Evolutionary conservation across 2,329 filamentous ascomycete genomes (phyloP), one percentile per base, ranked within the genome.

Genomic region (Epichloe coenophiala): DNA sequence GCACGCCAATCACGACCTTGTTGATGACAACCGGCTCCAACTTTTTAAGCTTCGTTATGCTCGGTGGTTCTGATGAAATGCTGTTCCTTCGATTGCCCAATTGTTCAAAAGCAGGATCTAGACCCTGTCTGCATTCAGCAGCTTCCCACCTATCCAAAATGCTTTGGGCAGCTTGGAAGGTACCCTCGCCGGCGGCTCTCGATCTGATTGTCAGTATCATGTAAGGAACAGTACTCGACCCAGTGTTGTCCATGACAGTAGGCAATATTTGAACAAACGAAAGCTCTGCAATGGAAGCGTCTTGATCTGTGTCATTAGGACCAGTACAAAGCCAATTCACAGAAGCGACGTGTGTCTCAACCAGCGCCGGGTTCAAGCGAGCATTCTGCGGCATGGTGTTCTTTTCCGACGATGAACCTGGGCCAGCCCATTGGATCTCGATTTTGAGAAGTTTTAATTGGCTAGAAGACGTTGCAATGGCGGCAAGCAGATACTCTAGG

Each of bases 141-240:
- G 95, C 70, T 57, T 93, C 84, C 91, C 91, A 97, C 54, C 85
- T 78, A 55, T 88, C 83, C 54, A 97, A 74, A 40, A 90, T 77
- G 57, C 83, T 95, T 57, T 85, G 80, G 0, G 79, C 71, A 35
- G 82, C 79, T 56, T 83, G 80, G 41, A 77, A 81, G 33, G 82
- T 56, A 70, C 73, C 50, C 72, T 69, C 55, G 67, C 66, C 50
- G 74, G 75, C 48, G 76, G 65, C 59, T 76, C 77, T 61, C 9
- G 84, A 85, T 53, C 88, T 88, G 33, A 90, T 76, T 1, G 84
- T 83, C 36, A 95, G 64, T 19, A 96, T 73, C 38, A 83, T 78
- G 0, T 82, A 79, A 37, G 77, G 71, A 49, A 63, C 71, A 55
- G 68, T 74, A 38, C 76, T 74, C 57, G 80, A 76, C n/a, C 73